phyloP scores from a whole-genome alignment of 305 asterid species.

The Ilex paraguariensis region DNA sequence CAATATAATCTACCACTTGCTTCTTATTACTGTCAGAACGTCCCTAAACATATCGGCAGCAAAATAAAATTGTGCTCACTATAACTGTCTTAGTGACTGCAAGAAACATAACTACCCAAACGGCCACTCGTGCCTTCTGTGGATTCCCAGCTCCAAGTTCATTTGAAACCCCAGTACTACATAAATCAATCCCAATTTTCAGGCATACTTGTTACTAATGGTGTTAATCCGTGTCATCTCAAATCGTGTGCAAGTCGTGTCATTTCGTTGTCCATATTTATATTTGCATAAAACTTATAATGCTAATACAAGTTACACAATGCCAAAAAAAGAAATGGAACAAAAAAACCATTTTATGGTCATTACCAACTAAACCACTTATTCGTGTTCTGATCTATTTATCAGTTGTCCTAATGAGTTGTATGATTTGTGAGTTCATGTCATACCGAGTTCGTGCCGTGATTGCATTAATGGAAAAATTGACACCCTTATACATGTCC shows the following conservation, averaged over 20 bases:
- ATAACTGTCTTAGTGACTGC: not conserved
- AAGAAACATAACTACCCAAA: constrained; percentile 4
- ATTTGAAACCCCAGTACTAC: constrained; percentile 24
- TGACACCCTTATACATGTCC: no score
- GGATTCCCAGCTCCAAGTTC: constrained; percentile 27
- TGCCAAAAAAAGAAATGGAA: not conserved
- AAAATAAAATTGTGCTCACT: constrained; percentile 2
- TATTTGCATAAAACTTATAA: no score
- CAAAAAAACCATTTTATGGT: not conserved
- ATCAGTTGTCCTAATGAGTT: no score
- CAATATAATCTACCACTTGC: constrained; percentile 18
- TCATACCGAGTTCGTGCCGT: no score
- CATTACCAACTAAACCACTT: not conserved
- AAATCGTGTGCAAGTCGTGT: no score
- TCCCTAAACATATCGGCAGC: not conserved
- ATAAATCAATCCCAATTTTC: not conserved
- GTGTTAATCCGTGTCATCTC: no score
- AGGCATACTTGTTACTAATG: no score
- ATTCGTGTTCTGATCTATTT: no score
- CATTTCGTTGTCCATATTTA: no score
- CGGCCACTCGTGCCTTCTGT: constrained; percentile 10
- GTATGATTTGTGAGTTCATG: no score
- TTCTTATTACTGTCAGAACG: constrained; percentile 14
- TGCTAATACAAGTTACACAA: no score
- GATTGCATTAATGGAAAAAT: no score